Conservation (phyloP, 1,139 yeast species). For the Hansenula lynferdii region DNA sequence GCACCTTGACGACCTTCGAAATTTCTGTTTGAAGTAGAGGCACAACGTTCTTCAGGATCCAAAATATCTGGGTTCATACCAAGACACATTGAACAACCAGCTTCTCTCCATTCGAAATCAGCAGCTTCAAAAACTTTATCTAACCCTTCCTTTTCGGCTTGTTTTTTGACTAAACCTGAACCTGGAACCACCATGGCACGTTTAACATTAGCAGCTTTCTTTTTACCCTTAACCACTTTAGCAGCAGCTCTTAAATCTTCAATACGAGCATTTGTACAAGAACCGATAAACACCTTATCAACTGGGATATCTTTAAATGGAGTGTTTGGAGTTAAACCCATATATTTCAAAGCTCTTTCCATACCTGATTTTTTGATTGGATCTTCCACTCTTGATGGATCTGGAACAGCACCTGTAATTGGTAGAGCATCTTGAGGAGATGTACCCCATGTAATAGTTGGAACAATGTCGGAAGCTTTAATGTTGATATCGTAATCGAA, state of each 20-base stretch:
- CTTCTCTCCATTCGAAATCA: conserved; percentile 98
- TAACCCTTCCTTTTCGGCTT: conserved; percentile 93
- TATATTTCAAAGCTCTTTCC: conserved; percentile 86
- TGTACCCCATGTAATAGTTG: conserved; percentile 99
- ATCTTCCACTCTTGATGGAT: conserved; percentile 69
- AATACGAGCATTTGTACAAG: conserved; percentile 96
- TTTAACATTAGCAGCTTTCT: conserved; percentile 76
- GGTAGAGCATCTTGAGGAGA: conserved; percentile 99
- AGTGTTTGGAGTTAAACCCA: conserved; percentile 84
- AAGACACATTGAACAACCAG: conserved; percentile 98
- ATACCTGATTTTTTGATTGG: conserved; percentile 78
- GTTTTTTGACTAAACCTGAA: conserved; percentile 87
- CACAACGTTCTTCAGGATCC: conserved; percentile 94
- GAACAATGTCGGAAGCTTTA: conserved; percentile 79
- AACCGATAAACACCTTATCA: conserved; percentile 95
- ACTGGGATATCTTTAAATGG: conserved; percentile 68
- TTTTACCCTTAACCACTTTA: conserved; percentile 83
- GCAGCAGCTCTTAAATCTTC: conserved; percentile 98
- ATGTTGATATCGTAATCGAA: conserved; percentile 83
- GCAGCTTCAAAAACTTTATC: conserved; percentile 88
- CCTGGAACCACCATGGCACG: conserved; percentile 95
- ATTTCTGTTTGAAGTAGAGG: conserved; percentile 97
- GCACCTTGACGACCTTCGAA: conserved; percentile 99
- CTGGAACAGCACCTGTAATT: conserved; percentile 85
- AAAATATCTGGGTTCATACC: conserved; percentile 99